phyloP scores from a whole-genome alignment of 257 asterid genomes.

The Capsicum baccatum region DNA sequence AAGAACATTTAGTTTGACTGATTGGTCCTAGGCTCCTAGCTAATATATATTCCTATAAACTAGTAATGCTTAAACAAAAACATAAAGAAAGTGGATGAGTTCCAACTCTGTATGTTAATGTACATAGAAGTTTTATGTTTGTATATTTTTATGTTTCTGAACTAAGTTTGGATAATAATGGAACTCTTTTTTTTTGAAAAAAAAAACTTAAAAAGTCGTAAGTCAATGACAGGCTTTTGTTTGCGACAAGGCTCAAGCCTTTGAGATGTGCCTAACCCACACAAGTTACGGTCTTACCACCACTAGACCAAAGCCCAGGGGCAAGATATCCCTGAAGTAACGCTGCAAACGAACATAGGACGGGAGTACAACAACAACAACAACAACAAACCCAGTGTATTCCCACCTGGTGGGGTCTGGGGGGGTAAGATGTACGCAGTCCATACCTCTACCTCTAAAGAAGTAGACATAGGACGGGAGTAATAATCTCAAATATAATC shows the following conservation, averaged over 20 bases:
- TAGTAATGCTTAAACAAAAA: not conserved
- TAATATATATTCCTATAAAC: not conserved
- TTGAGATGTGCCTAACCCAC: conserved; percentile 12
- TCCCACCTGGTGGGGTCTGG: too few species aligned
- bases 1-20: too few species aligned
- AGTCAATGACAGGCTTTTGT: not conserved
- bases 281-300: not conserved
- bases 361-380: too few species aligned
- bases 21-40: too few species aligned
- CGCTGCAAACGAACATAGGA: not conserved
- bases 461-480: conserved; percentile 8
- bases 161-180: too few species aligned
- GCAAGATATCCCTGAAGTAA: not conserved
- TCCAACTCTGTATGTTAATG: not conserved
- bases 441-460: too few species aligned
- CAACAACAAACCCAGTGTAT: too few species aligned
- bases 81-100: not conserved
- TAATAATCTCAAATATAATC: not conserved
- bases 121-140: too few species aligned
- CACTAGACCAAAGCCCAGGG: conserved; percentile 3
- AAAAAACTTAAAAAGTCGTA: too few species aligned
- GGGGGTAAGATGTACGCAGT: too few species aligned
- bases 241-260: not conserved
- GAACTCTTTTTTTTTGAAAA: too few species aligned
- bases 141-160: too few species aligned